phyloP scores from a whole-genome alignment of 2,329 filamentous ascomycete genomes.

The Furcasterigmium furcatum region DNA sequence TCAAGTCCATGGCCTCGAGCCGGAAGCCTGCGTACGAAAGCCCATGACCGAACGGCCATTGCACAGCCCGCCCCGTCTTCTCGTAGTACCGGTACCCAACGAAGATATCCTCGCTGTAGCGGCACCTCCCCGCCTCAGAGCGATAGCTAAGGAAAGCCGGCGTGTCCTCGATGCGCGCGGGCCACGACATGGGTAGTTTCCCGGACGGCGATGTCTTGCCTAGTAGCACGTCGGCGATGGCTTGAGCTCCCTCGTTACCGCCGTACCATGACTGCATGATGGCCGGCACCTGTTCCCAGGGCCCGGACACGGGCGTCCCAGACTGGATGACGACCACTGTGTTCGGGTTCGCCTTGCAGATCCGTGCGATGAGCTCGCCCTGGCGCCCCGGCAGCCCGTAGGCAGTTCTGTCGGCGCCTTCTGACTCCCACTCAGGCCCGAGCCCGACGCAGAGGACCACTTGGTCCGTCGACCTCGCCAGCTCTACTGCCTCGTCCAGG shows the following conservation, averaged over 20 bases:
- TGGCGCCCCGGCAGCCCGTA: slow-evolving; percentile 57
- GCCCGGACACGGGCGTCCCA: slow-evolving; percentile 47
- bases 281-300: slow-evolving; percentile 47
- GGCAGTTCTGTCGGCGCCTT: slow-evolving; percentile 69
- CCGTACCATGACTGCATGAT: slow-evolving; percentile 21
- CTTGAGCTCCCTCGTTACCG: slow-evolving; percentile 19
- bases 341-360: slow-evolving; percentile 58
- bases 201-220: slow-evolving; percentile 35
- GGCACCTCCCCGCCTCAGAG: slow-evolving; percentile 59
- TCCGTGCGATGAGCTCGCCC: slow-evolving; percentile 60
- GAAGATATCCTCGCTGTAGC: slow-evolving; percentile 72
- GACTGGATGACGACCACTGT: slow-evolving; percentile 57
- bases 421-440: slow-evolving; percentile 71
- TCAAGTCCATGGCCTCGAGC: slow-evolving; percentile 43
- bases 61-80: slow-evolving; percentile 2
- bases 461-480: slow-evolving; percentile 55
- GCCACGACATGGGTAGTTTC: slow-evolving; percentile 73
- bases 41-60: slow-evolving; percentile 56
- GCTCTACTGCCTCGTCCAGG: slow-evolving; percentile 8
- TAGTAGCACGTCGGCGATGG: slow-evolving; percentile 52
- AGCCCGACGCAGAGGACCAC: slow-evolving; percentile 53
- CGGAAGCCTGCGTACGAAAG: slow-evolving; percentile 64
- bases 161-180: slow-evolving; percentile 59
- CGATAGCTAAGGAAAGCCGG: slow-evolving; percentile 67
- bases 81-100: slow-evolving; percentile 73